Conservation (phyloP, 768 basidiomycete species). For the Clavaria fumosa region DNA sequence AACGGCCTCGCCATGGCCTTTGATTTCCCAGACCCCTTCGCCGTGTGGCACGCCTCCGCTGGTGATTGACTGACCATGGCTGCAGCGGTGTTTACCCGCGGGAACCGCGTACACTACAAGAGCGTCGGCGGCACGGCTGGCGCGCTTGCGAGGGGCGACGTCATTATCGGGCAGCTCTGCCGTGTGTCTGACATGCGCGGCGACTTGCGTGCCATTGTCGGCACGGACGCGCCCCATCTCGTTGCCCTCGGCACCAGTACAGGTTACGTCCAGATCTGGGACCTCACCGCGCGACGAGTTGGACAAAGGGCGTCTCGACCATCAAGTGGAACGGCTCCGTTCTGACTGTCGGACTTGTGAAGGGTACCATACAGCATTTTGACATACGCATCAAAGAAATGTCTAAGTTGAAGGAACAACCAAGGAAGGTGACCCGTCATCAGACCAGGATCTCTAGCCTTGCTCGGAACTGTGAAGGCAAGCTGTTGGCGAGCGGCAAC, state of each 20-base stretch:
- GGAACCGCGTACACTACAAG: constrained; percentile 40
- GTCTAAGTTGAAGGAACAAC: constrained; percentile 42
- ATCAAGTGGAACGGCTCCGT: constrained; percentile 53
- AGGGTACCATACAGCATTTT: constrained; percentile 61
- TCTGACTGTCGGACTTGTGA: constrained; percentile 48
- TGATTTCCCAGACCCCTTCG: too few relatives aligned
- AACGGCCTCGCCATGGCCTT: too few relatives aligned
- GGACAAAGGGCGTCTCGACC: constrained; percentile 43
- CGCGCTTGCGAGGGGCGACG: too few relatives aligned
- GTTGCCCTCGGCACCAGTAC: constrained; percentile 48
- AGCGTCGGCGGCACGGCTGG: constrained; percentile 24
- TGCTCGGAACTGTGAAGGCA: constrained; percentile 51
- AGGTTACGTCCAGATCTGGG: constrained; percentile 63
- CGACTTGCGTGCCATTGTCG: constrained; percentile 26
- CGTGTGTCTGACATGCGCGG: constrained; percentile 33
- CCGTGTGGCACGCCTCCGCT: too few relatives aligned
- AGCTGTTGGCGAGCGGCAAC: constrained; percentile 62
- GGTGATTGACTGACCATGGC: too few relatives aligned
- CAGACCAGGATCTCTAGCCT: constrained; percentile 49
- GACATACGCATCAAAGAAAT: constrained; percentile 42
- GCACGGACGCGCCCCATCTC: constrained; percentile 20
- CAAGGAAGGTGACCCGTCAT: constrained; percentile 51
- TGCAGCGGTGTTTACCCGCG: constrained; percentile 38
- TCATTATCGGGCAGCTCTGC: constrained; percentile 36
- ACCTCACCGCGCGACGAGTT: constrained; percentile 39